phyloP scores from a whole-genome alignment of 2,329 filamentous ascomycete species.

The Colletotrichum incanum region DNA sequence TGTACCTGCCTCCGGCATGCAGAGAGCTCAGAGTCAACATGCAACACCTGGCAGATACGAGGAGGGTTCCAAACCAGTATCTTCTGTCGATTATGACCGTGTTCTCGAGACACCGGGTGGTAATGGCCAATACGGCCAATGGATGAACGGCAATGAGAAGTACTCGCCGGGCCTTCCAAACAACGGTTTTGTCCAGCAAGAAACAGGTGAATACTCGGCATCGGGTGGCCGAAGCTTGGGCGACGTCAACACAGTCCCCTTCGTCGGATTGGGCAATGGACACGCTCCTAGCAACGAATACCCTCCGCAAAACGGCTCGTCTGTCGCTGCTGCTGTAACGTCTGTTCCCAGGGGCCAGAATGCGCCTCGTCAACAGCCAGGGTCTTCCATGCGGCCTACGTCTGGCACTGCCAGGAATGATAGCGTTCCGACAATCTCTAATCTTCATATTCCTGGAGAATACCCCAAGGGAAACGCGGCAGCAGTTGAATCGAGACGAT shows the following conservation, averaged over 20 bases:
- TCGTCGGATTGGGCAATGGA: background rate
- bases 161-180: background rate
- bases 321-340: background rate
- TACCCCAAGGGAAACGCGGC: constrained; percentile 63
- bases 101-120: constrained; percentile 37
- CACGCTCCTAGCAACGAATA: background rate
- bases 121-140: constrained; percentile 39
- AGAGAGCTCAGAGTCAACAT: constrained; percentile 29
- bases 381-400: constrained; percentile 46
- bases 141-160: constrained; percentile 33
- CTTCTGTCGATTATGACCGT: constrained; percentile 1
- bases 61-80: background rate
- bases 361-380: constrained; percentile 9
- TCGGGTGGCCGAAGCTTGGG: constrained; percentile 2
- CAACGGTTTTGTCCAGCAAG: background rate
- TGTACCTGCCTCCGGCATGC: constrained; percentile 16
- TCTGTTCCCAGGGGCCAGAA: background rate
- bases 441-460: constrained; percentile 79
- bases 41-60: background rate
- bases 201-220: background rate
- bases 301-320: background rate
- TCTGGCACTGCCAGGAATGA: constrained; percentile 53
- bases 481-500: constrained; percentile 12
- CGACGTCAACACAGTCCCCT: background rate
- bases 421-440: constrained; percentile 71